Conservation (phyloP, 371 early-diverging fungal species). For the Rhizopus sp. region DNA sequence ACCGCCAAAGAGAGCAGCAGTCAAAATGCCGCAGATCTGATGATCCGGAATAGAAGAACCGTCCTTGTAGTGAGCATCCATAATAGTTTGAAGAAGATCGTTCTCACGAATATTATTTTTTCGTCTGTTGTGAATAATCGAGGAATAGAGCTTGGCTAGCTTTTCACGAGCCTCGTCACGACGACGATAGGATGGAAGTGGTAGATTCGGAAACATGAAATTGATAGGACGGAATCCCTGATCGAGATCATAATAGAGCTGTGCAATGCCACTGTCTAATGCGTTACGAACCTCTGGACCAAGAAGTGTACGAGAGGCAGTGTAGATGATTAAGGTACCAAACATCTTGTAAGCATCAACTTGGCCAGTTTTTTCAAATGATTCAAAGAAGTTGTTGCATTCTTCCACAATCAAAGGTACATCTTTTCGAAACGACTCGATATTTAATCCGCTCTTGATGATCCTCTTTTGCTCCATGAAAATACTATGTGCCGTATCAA, state of each 20-base stretch:
- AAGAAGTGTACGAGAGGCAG: slow-evolving; percentile 92
- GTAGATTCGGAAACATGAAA: slow-evolving; percentile 65
- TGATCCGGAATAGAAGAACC: slow-evolving; percentile 77
- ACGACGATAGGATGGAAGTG: slow-evolving; percentile 58
- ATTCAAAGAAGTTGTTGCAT: slow-evolving; percentile 71
- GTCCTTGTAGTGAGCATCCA: slow-evolving; percentile 88
- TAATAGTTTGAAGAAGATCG: slow-evolving; percentile 84
- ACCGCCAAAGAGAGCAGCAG: slow-evolving; percentile 95
- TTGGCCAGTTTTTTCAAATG: slow-evolving; percentile 23
- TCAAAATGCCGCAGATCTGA: slow-evolving; percentile 92
- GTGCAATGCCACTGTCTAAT: slow-evolving; percentile 74
- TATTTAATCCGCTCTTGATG: slow-evolving; percentile 89
- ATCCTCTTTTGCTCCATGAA: slow-evolving; percentile 98
- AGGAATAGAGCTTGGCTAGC: slow-evolving; percentile 77
- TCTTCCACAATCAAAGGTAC: slow-evolving; percentile 87
- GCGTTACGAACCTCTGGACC: slow-evolving; percentile 90
- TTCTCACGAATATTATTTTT: slow-evolving; percentile 27
- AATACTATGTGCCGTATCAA: slow-evolving; percentile 88
- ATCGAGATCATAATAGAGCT: slow-evolving; percentile 94
- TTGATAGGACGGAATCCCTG: slow-evolving; percentile 94
- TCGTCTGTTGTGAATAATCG: slow-evolving; percentile 81
- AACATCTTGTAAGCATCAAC: slow-evolving; percentile 78
- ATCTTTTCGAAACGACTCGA: slow-evolving; percentile 83
- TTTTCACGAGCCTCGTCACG: slow-evolving; percentile 86
- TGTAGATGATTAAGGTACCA: slow-evolving; percentile 90